Evolutionary conservation across 2,329 filamentous ascomycete genomes (phyloP).

Genomic region (Cytospora chrysosperma): DNA sequence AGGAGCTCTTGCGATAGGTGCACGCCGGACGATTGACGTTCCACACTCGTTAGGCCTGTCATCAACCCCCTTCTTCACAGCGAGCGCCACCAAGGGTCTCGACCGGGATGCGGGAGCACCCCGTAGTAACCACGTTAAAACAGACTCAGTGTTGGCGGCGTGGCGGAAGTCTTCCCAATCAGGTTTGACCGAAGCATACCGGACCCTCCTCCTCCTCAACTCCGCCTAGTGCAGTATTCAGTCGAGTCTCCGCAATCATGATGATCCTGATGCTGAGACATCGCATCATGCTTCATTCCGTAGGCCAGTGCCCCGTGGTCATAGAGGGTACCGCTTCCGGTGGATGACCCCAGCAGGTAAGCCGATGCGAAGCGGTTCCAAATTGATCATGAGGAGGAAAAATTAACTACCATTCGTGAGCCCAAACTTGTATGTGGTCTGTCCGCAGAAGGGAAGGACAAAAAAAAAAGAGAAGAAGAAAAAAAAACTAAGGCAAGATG

Average conservation of each 20-base stretch:
- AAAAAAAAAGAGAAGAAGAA: too few relatives aligned
- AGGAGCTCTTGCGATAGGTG: neutral
- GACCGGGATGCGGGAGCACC: constrained; percentile 21
- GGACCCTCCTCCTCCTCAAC: neutral
- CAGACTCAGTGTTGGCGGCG: constrained; percentile 16
- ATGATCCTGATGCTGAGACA: neutral
- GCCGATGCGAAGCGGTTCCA: constrained; percentile 9
- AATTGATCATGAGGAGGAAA: constrained; percentile 2
- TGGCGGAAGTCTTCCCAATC: constrained; percentile 9
- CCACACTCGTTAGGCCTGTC: neutral
- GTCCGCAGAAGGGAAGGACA: neutral
- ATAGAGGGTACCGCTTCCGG: neutral
- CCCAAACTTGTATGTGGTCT: neutral
- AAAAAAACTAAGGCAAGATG: too few relatives aligned
- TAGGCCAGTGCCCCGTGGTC: constrained; percentile 5
- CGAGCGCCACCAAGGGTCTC: constrained; percentile 5
- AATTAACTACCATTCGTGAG: neutral
- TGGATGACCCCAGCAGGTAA: neutral
- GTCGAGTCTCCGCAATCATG: neutral
- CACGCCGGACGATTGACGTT: neutral
- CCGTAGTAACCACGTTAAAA: too few relatives aligned
- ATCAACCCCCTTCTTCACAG: neutral
- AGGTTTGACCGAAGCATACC: constrained; percentile 6
- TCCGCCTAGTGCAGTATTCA: constrained; percentile 2
- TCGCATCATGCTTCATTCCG: neutral